Conservation (phyloP, 257 asterid species). For the Solanum tacnaense region DNA sequence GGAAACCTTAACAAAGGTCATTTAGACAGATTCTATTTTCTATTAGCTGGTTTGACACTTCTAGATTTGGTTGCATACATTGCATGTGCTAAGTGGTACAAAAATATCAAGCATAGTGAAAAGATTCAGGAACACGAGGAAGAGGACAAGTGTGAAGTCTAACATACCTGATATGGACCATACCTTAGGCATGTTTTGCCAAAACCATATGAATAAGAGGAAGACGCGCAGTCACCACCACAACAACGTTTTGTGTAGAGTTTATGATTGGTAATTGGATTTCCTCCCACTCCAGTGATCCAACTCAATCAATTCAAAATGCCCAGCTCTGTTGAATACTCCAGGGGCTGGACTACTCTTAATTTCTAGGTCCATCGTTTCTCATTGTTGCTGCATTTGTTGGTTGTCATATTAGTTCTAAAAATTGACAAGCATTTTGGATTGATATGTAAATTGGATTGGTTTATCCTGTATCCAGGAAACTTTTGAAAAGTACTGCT, state of each 20-base stretch:
- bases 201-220: neutral
- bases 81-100: constrained; percentile 67
- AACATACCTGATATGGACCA: neutral
- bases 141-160: constrained; percentile 24
- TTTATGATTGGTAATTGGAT: neutral
- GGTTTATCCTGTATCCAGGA: neutral
- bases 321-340: neutral
- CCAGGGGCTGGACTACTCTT: neutral
- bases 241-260: constrained; percentile 1
- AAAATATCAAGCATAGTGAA: constrained; percentile 41
- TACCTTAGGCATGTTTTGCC: neutral
- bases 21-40: constrained; percentile 69
- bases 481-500: neutral
- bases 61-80: constrained; percentile 52
- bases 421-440: neutral
- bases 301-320: neutral
- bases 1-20: constrained; percentile 84
- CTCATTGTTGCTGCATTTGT: neutral
- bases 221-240: neutral
- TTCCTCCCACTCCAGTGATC: neutral
- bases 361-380: neutral
- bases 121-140: constrained; percentile 22
- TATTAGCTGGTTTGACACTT: constrained; percentile 66
- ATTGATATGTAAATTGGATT: neutral
- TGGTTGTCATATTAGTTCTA: neutral